A percentile compares a stretch with the other conserved stretches of the same genome.
Conservation (phyloP, 495 filamentous ascomycete genomes). For the Tetracladium marchalianum region DNA sequence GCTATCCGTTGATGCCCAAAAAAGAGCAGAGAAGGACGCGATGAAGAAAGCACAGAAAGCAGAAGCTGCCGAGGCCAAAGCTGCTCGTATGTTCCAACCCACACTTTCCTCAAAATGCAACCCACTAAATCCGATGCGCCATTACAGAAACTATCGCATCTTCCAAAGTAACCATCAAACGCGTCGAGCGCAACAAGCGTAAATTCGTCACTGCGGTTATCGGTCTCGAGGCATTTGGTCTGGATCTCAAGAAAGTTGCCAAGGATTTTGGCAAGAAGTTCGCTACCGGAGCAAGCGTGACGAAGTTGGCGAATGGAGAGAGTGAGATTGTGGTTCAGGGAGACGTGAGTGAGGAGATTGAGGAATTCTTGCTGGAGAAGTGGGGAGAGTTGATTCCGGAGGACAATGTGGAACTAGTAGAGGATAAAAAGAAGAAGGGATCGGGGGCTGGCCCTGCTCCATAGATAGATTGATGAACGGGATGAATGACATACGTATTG, state of each 20-base stretch:
- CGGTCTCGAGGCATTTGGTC: slow-evolving; percentile 78
- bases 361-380: slow-evolving; percentile 79
- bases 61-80: slow-evolving; percentile 68
- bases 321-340: slow-evolving; percentile 99
- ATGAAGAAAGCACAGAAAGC: slow-evolving; percentile 93
- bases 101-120: no score
- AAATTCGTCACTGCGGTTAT: slow-evolving; percentile 90
- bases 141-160: slow-evolving; percentile 53
- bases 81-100: slow-evolving; percentile 27
- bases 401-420: slow-evolving; percentile 87
- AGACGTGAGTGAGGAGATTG: slow-evolving; percentile 89
- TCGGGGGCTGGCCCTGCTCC: slow-evolving; percentile 14
- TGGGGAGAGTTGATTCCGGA: slow-evolving; percentile 76
- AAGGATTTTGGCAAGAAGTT: slow-evolving; percentile 90
- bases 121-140: no score
- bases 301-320: slow-evolving; percentile 71
- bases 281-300: slow-evolving; percentile 87
- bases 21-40: slow-evolving; percentile 87
- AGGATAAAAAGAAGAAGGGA: slow-evolving; percentile 88
- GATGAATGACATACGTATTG: neutral
- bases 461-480: neutral
- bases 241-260: slow-evolving; percentile 88
- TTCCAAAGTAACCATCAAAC: slow-evolving; percentile 83
- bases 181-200: slow-evolving; percentile 93
- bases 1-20: slow-evolving; percentile 79